phyloP scores from a whole-genome alignment of 345 rosid genomes.

The Gossypioides kirkii region DNA sequence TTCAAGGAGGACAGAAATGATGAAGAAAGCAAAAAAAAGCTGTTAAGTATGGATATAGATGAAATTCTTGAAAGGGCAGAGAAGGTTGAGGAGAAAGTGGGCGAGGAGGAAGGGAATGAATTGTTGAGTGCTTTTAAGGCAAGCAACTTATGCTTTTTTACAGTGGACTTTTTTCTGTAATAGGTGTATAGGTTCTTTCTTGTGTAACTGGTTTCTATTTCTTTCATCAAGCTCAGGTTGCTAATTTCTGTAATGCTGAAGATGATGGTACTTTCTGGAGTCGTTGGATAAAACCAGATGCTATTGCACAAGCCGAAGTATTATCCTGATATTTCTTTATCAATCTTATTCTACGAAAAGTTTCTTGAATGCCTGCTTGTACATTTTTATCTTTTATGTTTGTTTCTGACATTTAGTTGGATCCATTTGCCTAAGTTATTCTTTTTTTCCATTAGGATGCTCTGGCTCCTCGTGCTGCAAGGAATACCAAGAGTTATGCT shows the following conservation, averaged over 20 bases:
- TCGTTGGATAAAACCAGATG: constrained; percentile 99
- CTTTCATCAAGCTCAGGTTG: constrained; percentile 54
- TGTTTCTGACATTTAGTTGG: neutral
- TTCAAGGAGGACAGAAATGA: constrained; percentile 95
- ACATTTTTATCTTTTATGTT: neutral
- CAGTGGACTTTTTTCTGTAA: neutral
- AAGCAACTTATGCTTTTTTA: constrained; percentile 22
- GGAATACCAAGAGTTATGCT: constrained; percentile 81
- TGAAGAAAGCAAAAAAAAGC: constrained; percentile 91
- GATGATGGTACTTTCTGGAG: constrained; percentile 95
- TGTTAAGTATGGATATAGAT: constrained; percentile 91
- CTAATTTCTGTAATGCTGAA: constrained; percentile 74
- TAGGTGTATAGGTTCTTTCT: neutral
- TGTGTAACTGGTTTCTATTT: constrained; percentile 10
- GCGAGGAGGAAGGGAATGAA: constrained; percentile 62
- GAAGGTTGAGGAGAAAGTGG: constrained; percentile 84
- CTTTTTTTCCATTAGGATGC: constrained; percentile 53
- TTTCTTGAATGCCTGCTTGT: neutral
- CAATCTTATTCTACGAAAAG: constrained; percentile 2
- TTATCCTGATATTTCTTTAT: constrained; percentile 12
- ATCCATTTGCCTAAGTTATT: constrained; percentile 5
- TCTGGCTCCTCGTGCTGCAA: constrained; percentile 93
- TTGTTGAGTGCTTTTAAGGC: constrained; percentile 97
- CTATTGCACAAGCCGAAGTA: constrained; percentile 84
- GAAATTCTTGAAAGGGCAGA: constrained; percentile 98